Percentiles rank a stretch among this genome's conserved stretches.
These are phyloP conservation scores for Candida anutae DNA, from an alignment of 1,139 yeast species.

Conservation along the genomic window DNA sequence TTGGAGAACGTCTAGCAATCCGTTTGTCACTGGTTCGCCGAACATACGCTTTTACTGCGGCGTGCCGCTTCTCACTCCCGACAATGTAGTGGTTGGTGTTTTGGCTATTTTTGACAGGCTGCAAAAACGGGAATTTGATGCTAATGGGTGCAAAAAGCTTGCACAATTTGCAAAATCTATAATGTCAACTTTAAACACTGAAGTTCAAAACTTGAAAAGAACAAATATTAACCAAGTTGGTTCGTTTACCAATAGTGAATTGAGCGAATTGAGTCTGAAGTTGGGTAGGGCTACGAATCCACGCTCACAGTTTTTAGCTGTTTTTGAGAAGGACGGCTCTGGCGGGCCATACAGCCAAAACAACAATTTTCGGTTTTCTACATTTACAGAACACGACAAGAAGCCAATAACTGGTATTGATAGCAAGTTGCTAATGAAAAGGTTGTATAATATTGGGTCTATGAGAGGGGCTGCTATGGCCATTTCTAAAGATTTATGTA, in stretches of 20 bases:
- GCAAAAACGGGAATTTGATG: slow-evolving; percentile 31
- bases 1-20: slow-evolving; percentile 58
- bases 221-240: slow-evolving; percentile 5
- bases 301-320: slow-evolving; percentile 24
- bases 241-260: slow-evolving; percentile 10
- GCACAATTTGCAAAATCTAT: slow-evolving; percentile 33
- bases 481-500: slow-evolving; percentile 33
- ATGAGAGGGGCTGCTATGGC: slow-evolving; percentile 35
- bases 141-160: slow-evolving; percentile 25
- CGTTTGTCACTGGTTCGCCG: slow-evolving; percentile 57
- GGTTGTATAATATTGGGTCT: slow-evolving; percentile 32
- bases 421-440: slow-evolving; percentile 26
- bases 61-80: slow-evolving; percentile 41
- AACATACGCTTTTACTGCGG: slow-evolving; percentile 55
- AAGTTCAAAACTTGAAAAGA: slow-evolving; percentile 18
- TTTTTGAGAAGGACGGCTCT: slow-evolving; percentile 55
- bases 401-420: slow-evolving; percentile 5
- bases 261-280: slow-evolving; percentile 20
- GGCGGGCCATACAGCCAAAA: slow-evolving; percentile 50
- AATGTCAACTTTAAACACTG: slow-evolving; percentile 33
- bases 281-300: slow-evolving; percentile 51
- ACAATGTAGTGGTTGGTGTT: slow-evolving; percentile 44
- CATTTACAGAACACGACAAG: slow-evolving; percentile 14
- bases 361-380: slow-evolving; percentile 33
- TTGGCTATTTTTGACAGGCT: slow-evolving; percentile 53